Evolutionary conservation across 1,284 basidiomycete genomes (phyloP), one percentile per base, ranked within the genome.

Genomic region (Ustilago lituana): DNA sequence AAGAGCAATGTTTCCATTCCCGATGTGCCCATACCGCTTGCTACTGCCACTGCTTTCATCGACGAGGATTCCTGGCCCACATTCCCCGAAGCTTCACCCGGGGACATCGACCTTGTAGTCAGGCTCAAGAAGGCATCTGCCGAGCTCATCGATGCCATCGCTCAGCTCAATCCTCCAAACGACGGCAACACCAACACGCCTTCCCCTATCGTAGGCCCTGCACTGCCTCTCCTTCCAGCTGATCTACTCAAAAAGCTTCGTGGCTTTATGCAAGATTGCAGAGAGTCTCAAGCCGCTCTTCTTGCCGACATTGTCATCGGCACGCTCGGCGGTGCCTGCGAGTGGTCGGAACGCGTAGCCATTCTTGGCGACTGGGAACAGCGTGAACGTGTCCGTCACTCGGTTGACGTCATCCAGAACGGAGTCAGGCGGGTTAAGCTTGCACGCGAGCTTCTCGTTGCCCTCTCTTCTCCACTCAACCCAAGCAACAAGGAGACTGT

Each of bases 251-350:
- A 73, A 45, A 68, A 74, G 50, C 56, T 81, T 5, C 62, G 65
- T 17, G 52, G 63, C 35, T 75, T 78, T 22, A 69, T 81, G 51
- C 58, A 66, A 27, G 74, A 78, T 31, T 65, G 64, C 31, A 65
- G 73, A 20, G 76, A 73, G 31, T 69, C 65, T 5, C 62, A 72
- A 31, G 67, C 71, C 9, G 70, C 57, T 2, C 52, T 79, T 17
- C 58, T 81, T 2, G 71, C 79, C 43, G 80, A 82, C 39, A 65
- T 82, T 29, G 58, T 81, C 26, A 57, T 79, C 12, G 80, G 80
- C 17, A 71, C 74, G 1, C 64, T 82, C 19, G 80, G 80, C 8
- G 80, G 80, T 33, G 73, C 80, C 7, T 80, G 79, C 55, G 72
- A 67, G 27, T 82, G 80, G 80, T 57, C 71, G 5, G 70, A 76